Evolutionary conservation across 495 filamentous ascomycete genomes (phyloP).

Genomic region (Recurvomyces mirabilis): DNA sequence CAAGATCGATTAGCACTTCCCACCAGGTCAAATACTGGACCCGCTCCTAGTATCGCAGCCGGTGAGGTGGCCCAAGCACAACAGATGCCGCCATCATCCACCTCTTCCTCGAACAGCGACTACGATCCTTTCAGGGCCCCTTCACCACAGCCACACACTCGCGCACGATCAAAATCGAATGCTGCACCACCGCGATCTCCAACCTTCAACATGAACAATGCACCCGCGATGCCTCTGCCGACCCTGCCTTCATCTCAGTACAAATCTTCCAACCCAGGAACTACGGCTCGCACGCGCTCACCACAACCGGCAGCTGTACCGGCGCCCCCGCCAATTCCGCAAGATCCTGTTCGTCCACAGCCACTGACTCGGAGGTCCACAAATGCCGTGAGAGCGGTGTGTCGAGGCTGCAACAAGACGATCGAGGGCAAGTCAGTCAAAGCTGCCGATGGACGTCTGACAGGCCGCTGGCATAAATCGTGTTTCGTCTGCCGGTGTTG

Average conservation of each 20-base stretch:
- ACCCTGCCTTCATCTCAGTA: constrained; percentile 5
- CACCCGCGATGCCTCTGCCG: too few relatives aligned
- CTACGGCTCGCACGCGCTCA: constrained; percentile 1
- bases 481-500: constrained; percentile 92
- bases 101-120: too few relatives aligned
- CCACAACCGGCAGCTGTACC: constrained; percentile 4
- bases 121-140: constrained; percentile 8
- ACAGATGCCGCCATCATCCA: constrained; percentile 9
- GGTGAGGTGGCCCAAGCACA: too few relatives aligned
- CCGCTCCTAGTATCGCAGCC: too few relatives aligned
- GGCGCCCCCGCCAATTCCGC: constrained; percentile 10
- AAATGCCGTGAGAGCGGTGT: constrained; percentile 56
- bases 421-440: constrained; percentile 90
- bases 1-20: constrained; percentile 18
- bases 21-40: background rate
- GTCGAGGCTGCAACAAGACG: constrained; percentile 64
- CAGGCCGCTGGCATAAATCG: constrained; percentile 82
- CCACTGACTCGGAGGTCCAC: constrained; percentile 18
- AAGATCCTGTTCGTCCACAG: background rate
- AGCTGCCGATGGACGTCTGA: constrained; percentile 84
- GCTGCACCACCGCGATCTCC: constrained; percentile 6
- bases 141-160: constrained; percentile 1
- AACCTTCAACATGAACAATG: too few relatives aligned
- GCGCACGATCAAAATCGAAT: constrained; percentile 7
- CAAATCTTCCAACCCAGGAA: constrained; percentile 1